A percentile compares a stretch with the other conserved stretches of the same genome.
phyloP scores from a whole-genome alignment of 768 basidiomycete genomes.

The Agrocybe praecox region DNA sequence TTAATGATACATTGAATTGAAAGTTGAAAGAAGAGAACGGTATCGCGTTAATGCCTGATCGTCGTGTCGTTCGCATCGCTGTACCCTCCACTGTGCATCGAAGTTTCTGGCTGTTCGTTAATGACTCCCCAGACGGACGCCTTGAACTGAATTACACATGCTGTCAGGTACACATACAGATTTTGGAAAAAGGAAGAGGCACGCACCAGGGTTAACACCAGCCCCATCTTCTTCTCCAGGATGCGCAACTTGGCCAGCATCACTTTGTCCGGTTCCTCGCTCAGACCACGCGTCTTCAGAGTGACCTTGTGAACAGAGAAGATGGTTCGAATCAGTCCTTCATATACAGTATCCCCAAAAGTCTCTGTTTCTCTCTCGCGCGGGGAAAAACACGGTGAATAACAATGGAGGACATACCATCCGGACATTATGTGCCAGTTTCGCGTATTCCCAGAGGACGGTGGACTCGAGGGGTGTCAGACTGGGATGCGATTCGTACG shows the following conservation, averaged over 20 bases:
- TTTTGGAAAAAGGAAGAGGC: not conserved
- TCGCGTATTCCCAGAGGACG: conserved; percentile 92
- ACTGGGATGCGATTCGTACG: conserved; percentile 71
- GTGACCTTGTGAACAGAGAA: conserved; percentile 48
- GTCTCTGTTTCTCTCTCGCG: too few relatives aligned
- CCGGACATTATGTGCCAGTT: conserved; percentile 80
- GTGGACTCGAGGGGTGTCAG: conserved; percentile 73
- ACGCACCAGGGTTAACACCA: conserved; percentile 88
- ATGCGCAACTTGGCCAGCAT: conserved; percentile 76
- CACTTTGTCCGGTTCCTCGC: conserved; percentile 75
- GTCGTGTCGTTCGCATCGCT: conserved; percentile 27
- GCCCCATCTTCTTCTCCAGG: conserved; percentile 92
- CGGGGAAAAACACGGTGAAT: not conserved
- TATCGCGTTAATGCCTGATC: conserved; percentile 19
- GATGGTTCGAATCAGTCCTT: not conserved
- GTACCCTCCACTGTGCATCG: conserved; percentile 18
- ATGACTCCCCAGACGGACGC: conserved; percentile 96
- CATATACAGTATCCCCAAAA: not conserved
- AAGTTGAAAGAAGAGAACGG: not conserved
- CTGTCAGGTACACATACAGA: not conserved
- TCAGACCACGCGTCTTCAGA: conserved; percentile 65
- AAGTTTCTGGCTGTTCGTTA: conserved; percentile 64
- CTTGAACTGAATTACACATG: conserved; percentile 68
- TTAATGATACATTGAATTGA: conserved; percentile 7
- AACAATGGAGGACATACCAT: conserved; percentile 55